Percentiles rank a stretch among this genome's conserved stretches.
Evolutionary conservation across 139 green algal species (phyloP).

Genomic region (Tetraselmis chui): DNA sequence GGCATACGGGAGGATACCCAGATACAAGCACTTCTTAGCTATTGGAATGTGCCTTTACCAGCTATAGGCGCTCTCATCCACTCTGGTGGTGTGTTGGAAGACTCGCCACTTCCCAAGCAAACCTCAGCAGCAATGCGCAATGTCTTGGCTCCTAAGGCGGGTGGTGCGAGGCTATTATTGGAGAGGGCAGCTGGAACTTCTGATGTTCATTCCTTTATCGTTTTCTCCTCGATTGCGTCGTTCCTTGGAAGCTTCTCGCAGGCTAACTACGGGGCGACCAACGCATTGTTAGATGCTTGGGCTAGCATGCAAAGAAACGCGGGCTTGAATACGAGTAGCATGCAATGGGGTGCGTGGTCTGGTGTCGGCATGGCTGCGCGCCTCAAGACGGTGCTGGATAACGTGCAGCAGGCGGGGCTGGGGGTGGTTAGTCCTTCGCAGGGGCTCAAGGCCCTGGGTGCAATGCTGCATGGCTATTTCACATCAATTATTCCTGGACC

Average conservation of each 20-base stretch:
- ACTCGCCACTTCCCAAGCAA: slow-evolving; percentile 47
- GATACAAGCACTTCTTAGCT: too few species aligned
- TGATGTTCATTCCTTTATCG: neutral
- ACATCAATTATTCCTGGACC: neutral
- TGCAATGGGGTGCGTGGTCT: slow-evolving; percentile 82
- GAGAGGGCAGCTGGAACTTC: neutral
- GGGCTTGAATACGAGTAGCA: slow-evolving; percentile 21
- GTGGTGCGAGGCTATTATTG: neutral
- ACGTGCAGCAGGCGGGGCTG: slow-evolving; percentile 51
- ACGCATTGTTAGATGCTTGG: slow-evolving; percentile 35
- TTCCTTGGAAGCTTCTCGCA: slow-evolving; percentile 38
- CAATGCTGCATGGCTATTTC: neutral
- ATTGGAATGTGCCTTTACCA: too few species aligned
- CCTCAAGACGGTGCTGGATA: slow-evolving; percentile 32
- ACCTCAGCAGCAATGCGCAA: neutral
- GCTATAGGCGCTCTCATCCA: slow-evolving; percentile 36
- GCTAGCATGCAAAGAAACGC: neutral
- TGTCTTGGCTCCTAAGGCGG: neutral
- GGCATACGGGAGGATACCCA: too few species aligned
- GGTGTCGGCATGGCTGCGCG: slow-evolving; percentile 43
- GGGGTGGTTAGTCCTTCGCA: slow-evolving; percentile 34
- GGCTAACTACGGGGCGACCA: slow-evolving; percentile 42
- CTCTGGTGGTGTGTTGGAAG: slow-evolving; percentile 46
- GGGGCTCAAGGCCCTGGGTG: slow-evolving; percentile 46
- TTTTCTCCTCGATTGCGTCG: slow-evolving; percentile 2